Evolutionary conservation across 2,329 filamentous ascomycete species (phyloP).

Genomic region (Aureobasidium mangrovei): DNA sequence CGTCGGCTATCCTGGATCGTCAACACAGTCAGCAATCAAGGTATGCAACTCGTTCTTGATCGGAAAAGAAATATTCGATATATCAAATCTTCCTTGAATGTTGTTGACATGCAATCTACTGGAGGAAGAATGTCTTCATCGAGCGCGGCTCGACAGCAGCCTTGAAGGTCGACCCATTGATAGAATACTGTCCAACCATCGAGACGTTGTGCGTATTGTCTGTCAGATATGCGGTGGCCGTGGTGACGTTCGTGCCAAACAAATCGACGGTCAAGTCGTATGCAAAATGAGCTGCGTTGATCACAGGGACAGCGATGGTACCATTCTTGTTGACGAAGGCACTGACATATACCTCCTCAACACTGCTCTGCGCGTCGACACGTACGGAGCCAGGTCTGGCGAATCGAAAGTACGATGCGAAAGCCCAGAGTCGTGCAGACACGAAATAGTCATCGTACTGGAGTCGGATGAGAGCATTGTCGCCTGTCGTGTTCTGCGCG

Average conservation of each 20-base stretch:
- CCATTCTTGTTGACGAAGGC: constrained; percentile 20
- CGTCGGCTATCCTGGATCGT: too few relatives aligned
- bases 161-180: constrained; percentile 12
- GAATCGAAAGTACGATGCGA: constrained; percentile 21
- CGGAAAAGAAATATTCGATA: too few relatives aligned
- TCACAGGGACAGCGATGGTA: constrained; percentile 19
- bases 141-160: constrained; percentile 18
- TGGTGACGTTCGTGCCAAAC: constrained; percentile 9
- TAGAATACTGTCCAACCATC: neutral
- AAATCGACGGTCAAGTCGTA: constrained; percentile 17
- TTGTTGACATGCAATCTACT: neutral
- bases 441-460: constrained; percentile 17
- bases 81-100: too few relatives aligned
- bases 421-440: constrained; percentile 20
- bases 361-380: constrained; percentile 15
- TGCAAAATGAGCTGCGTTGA: constrained; percentile 20
- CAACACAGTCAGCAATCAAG: too few relatives aligned
- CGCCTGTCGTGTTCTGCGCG: neutral
- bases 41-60: too few relatives aligned
- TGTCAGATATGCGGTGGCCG: constrained; percentile 18
- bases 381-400: constrained; percentile 19
- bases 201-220: constrained; percentile 20
- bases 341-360: constrained; percentile 19
- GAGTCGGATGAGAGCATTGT: constrained; percentile 17
- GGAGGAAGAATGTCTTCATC: constrained; percentile 20